Conservation (phyloP, 345 rosid species). For the Barbarea vulgaris region DNA sequence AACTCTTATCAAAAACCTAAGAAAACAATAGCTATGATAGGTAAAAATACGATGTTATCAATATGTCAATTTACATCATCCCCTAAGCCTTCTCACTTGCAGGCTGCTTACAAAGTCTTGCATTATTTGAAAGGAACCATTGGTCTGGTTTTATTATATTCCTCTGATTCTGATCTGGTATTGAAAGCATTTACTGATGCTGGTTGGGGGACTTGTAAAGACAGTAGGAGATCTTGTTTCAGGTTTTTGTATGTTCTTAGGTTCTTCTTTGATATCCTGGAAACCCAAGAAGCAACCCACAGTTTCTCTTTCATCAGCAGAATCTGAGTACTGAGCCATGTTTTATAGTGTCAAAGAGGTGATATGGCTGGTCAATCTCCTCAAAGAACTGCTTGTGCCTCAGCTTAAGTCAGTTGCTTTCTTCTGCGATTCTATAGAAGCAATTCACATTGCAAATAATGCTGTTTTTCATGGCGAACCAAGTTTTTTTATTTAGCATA, state of each 20-base stretch:
- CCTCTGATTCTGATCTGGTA: fast-evolving
- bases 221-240: not conserved
- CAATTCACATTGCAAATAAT: too few relatives aligned
- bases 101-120: not conserved
- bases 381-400: not conserved
- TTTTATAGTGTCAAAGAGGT: not conserved
- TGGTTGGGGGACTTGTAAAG: not conserved
- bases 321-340: not conserved
- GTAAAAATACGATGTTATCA: too few relatives aligned
- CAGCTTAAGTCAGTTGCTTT: too few relatives aligned
- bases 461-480: too few relatives aligned
- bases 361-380: not conserved
- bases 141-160: not conserved
- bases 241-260: not conserved
- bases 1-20: too few relatives aligned
- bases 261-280: not conserved
- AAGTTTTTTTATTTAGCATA: too few relatives aligned
- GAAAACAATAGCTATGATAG: too few relatives aligned
- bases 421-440: too few relatives aligned
- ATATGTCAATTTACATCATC: not conserved
- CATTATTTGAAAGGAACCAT: not conserved
- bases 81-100: not conserved
- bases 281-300: not conserved
- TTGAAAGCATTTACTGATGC: not conserved
- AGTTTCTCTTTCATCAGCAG: not conserved